Evolutionary conservation across 192 early-diverging fungal species (phyloP).

Genomic region (Radiomyces spectabilis): DNA sequence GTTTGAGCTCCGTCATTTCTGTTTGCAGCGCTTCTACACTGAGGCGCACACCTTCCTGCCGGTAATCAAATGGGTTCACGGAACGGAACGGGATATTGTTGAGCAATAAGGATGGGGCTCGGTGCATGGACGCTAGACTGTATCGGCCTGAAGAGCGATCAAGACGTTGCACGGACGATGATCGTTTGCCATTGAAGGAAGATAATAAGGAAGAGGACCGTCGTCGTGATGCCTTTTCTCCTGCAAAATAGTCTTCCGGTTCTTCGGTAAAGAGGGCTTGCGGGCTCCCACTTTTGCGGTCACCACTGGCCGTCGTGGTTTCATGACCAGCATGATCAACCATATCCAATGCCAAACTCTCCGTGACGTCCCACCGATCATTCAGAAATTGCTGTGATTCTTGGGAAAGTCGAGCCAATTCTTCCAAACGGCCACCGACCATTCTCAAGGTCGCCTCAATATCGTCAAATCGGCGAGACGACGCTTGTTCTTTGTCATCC

Average conservation of each 20-base stretch:
- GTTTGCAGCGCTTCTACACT: not conserved
- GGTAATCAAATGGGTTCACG: slow-evolving; percentile 18
- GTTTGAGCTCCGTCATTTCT: slow-evolving; percentile 5
- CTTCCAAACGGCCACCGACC: not conserved
- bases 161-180: not conserved
- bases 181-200: not conserved
- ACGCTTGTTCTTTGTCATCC: not conserved
- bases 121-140: not conserved
- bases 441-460: not conserved
- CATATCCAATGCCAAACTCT: not conserved
- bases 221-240: no score
- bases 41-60: slow-evolving; percentile 1
- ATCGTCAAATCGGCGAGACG: not conserved
- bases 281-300: no score
- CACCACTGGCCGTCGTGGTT: not conserved
- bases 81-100: slow-evolving; percentile 12
- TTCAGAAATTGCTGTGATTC: slow-evolving; percentile 2
- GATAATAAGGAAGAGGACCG: no score
- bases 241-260: no score
- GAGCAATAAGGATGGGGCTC: slow-evolving; percentile 6
- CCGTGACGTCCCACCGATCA: not conserved
- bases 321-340: not conserved
- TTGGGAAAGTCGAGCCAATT: not conserved
- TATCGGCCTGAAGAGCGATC: not conserved
- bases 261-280: no score